Conservation (phyloP, 352 stramenopile genomes). For the Globisporangium uncinulatum region DNA sequence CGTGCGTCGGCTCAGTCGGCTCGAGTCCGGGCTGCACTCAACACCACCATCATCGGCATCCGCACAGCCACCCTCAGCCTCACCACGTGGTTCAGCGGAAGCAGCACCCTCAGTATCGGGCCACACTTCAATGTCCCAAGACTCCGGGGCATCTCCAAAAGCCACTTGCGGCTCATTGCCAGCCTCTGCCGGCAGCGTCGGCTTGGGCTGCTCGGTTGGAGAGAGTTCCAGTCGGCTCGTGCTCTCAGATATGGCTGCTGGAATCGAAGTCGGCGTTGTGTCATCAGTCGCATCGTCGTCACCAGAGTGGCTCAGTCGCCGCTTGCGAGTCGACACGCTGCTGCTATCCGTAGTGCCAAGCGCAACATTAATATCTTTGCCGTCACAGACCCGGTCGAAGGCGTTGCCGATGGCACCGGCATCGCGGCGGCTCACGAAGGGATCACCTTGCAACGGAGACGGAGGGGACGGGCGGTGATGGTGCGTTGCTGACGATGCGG, state of each 20-base stretch:
- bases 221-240: no score
- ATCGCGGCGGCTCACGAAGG: slow-evolving; percentile 18
- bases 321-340: slow-evolving; percentile 57
- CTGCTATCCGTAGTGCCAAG: slow-evolving; percentile 27
- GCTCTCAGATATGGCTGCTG: neutral
- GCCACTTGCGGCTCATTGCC: neutral
- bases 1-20: slow-evolving; percentile 48
- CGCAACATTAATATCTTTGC: slow-evolving; percentile 77
- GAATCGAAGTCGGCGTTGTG: neutral
- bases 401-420: slow-evolving; percentile 6
- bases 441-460: slow-evolving; percentile 17
- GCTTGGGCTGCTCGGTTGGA: neutral
- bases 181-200: neutral
- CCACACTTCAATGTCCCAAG: neutral
- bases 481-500: neutral
- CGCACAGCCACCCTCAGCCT: slow-evolving; percentile 19
- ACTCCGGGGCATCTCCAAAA: neutral
- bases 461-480: slow-evolving; percentile 3
- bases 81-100: slow-evolving; percentile 10
- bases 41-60: slow-evolving; percentile 34
- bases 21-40: slow-evolving; percentile 39
- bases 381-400: slow-evolving; percentile 16
- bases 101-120: slow-evolving; percentile 10
- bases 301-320: slow-evolving; percentile 32
- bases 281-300: neutral